Base-by-base conservation (phyloP, 768 basidiomycete species). In the Multifurca ochricompacta region DNA sequence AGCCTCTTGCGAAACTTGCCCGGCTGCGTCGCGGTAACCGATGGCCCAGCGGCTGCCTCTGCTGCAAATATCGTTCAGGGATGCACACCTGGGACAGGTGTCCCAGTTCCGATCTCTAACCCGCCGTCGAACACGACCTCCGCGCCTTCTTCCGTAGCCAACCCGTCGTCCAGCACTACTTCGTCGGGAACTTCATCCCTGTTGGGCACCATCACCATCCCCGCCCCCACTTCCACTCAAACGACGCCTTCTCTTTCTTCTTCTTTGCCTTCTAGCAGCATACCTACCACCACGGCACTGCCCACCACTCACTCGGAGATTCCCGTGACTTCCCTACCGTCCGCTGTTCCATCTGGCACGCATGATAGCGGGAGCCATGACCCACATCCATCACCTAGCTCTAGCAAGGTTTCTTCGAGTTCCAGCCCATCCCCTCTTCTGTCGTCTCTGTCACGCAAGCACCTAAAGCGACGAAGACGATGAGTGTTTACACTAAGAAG, bases 1-100 rank as follows among this genome's bases (percentile, higher is more conserved):
- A 1, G 1, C 21, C 3, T 45, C 3, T 3, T 48, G 35, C n/a
- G 27, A 2, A 2, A 48, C 53, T 18, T 58, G 5, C 57, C 57
- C 4, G 57, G 53, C 30, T 58, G 57, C 42, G 35, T 56, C 23
- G 35, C 53, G 16, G 34, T 58, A 3, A 56, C 57, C 10, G 10
- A 49, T 0, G 57, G 57, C 14, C 57, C 57, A 10, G 30, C 11
- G 1, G 5, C 21, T 18, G 57, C 53, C 16, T 14, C n/a, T 1
- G 1, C 32, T 31, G 27, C 2, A 3, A 10, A 23, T 7, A 0
- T 36, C 34, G 51, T 11, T 28, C 39, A 37, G 11, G 39, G 34
- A 1, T 57, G 56, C 34, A 7, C 10, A 2, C 1, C 49, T 31
- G 32, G 13, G 18, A 1, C 16, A 13, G 27, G 18, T 4, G 37